phyloP scores from a whole-genome alignment of 257 asterid species.

The Plantago major region DNA sequence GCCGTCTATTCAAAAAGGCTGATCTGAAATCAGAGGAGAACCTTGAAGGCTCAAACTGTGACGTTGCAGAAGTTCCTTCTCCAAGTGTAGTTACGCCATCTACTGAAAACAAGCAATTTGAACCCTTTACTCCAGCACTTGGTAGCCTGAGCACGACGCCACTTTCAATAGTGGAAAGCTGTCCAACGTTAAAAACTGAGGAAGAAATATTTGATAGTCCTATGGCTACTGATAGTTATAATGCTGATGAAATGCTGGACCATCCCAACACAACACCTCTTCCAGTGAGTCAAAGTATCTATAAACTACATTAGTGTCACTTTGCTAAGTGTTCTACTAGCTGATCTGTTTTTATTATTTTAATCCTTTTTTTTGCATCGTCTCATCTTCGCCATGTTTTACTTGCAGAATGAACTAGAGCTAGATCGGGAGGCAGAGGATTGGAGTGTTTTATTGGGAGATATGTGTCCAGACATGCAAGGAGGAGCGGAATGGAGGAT shows the following conservation, averaged over 20 bases:
- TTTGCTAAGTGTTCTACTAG: background rate
- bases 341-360: too few species aligned
- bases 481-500: slow-evolving; percentile 46
- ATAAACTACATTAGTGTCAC: background rate
- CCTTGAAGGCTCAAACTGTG: slow-evolving; percentile 37
- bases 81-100: slow-evolving; percentile 39
- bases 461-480: slow-evolving; percentile 28
- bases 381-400: slow-evolving; percentile 8
- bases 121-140: slow-evolving; percentile 35
- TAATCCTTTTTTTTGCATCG: slow-evolving; percentile 3
- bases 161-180: slow-evolving; percentile 29
- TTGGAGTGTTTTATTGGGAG: slow-evolving; percentile 24
- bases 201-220: slow-evolving; percentile 24
- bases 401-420: slow-evolving; percentile 58
- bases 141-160: slow-evolving; percentile 24
- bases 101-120: slow-evolving; percentile 45
- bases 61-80: slow-evolving; percentile 44
- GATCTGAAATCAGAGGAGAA: slow-evolving; percentile 56
- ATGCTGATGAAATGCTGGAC: slow-evolving; percentile 27
- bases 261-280: slow-evolving; percentile 24
- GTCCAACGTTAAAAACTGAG: slow-evolving; percentile 24
- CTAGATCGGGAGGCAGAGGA: slow-evolving; percentile 29
- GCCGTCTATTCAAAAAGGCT: slow-evolving; percentile 78
- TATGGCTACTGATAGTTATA: slow-evolving; percentile 19
- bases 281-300: slow-evolving; percentile 44